These are phyloP conservation scores for Pistacia atlantica DNA, from an alignment of 345 rosid species.

Conservation along the genomic window DNA sequence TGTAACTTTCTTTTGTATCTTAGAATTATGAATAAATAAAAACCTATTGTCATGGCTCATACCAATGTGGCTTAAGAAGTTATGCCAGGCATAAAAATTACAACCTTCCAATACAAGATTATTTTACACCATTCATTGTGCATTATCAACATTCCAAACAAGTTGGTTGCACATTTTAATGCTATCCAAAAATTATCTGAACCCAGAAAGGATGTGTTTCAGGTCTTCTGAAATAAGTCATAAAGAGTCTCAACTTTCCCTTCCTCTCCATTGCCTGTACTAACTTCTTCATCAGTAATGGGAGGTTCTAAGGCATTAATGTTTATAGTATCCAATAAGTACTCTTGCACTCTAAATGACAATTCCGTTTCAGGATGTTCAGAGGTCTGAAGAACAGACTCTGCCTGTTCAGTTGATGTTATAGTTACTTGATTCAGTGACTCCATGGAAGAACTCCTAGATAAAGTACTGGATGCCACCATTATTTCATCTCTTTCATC, in stretches of 20 bases:
- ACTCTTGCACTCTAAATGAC: constrained; percentile 59
- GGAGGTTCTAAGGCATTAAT: constrained; percentile 34
- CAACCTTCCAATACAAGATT: background rate
- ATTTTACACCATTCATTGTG: background rate
- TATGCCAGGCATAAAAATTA: background rate
- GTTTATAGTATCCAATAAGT: constrained; percentile 53
- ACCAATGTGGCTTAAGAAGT: background rate
- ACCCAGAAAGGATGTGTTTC: background rate
- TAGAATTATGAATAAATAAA: no score
- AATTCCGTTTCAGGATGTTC: constrained; percentile 34
- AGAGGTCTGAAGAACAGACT: constrained; percentile 44
- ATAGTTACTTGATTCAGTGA: constrained; percentile 67
- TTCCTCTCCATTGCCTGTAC: no score
- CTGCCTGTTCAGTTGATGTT: constrained; percentile 52
- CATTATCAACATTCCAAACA: background rate
- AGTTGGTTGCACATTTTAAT: background rate
- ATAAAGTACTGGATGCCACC: constrained; percentile 67
- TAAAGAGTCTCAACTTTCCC: constrained; percentile 34
- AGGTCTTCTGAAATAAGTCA: constrained; percentile 63
- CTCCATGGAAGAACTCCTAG: constrained; percentile 65
- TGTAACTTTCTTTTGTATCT: no score
- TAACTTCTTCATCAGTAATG: constrained; percentile 29
- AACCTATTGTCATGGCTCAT: no score
- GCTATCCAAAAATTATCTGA: background rate
- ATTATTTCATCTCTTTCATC: constrained; percentile 81